phyloP scores from a whole-genome alignment of 2,329 filamentous ascomycete species.

The Talaromyces pinophilus region DNA sequence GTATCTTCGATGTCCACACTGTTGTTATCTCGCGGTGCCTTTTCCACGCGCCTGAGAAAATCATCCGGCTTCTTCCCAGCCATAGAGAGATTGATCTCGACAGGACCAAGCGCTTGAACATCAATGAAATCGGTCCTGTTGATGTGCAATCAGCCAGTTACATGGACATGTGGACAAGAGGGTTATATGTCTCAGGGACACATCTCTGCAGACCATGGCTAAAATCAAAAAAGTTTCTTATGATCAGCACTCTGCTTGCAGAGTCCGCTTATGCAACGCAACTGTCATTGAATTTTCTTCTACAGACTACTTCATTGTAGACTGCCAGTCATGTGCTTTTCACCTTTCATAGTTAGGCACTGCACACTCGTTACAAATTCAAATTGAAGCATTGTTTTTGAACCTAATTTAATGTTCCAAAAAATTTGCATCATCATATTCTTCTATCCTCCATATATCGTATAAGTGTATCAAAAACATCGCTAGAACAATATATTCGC shows the following conservation, averaged over 20 bases:
- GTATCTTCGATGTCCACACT: slow-evolving; percentile 39
- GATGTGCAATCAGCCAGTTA: not conserved
- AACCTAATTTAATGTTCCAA: not conserved
- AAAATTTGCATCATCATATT: slow-evolving; percentile 1
- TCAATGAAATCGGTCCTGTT: not conserved
- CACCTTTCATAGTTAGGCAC: slow-evolving; percentile 1
- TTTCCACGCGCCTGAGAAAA: not conserved
- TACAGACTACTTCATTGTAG: slow-evolving; percentile 5
- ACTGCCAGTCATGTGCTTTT: slow-evolving; percentile 17
- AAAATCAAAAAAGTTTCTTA: slow-evolving; percentile 11
- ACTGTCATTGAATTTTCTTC: not conserved
- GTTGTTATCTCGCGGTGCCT: not conserved
- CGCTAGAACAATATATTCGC: not conserved
- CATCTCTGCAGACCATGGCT: not conserved
- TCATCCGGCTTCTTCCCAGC: not conserved
- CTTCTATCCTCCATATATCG: not conserved
- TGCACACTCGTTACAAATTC: slow-evolving; percentile 15
- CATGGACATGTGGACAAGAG: not conserved
- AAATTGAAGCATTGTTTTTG: not conserved
- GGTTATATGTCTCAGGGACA: not conserved
- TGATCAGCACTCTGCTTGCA: not conserved
- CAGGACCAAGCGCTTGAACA: not conserved
- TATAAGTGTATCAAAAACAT: slow-evolving; percentile 7
- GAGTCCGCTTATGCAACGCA: slow-evolving; percentile 3
- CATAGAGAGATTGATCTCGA: not conserved